A percentile compares a stretch with the other conserved stretches of the same genome.
These are phyloP conservation scores for Alternaria triticina DNA, from an alignment of 2,329 filamentous ascomycete species.

Conservation along the genomic window DNA sequence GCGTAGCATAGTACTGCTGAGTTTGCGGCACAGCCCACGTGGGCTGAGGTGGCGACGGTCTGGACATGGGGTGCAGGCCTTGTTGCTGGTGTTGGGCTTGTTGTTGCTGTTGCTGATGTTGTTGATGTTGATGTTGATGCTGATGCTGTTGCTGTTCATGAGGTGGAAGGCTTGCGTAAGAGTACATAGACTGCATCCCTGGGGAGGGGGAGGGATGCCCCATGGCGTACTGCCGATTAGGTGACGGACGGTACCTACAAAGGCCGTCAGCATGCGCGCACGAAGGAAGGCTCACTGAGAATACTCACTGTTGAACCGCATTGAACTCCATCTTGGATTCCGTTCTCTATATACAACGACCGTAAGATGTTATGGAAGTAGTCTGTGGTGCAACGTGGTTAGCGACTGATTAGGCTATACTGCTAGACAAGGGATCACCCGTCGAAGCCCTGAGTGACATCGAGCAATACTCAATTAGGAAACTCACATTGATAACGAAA, in stretches of 20 bases:
- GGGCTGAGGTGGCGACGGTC: constrained; percentile 42
- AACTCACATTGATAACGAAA: constrained; percentile 39
- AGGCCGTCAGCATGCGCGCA: constrained; percentile 26
- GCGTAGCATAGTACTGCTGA: constrained; percentile 41
- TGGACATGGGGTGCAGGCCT: constrained; percentile 33
- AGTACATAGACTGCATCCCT: constrained; percentile 46
- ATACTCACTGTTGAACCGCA: constrained; percentile 49
- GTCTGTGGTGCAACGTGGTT: constrained; percentile 30
- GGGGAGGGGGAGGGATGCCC: constrained; percentile 38
- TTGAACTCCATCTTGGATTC: constrained; percentile 52
- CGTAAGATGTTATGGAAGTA: constrained; percentile 26
- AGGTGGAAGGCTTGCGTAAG: constrained; percentile 36
- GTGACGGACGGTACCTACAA: constrained; percentile 46
- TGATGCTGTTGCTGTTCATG: constrained; percentile 31
- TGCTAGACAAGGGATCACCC: constrained; percentile 28
- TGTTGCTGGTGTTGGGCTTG: constrained; percentile 7
- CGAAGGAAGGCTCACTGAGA: constrained; percentile 1
- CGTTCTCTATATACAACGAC: constrained; percentile 33
- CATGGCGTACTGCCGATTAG: constrained; percentile 44
- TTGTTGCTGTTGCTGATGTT: background rate
- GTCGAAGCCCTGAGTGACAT: constrained; percentile 12
- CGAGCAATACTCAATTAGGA: constrained; percentile 21
- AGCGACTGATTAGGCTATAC: constrained; percentile 32
- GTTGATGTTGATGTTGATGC: background rate
- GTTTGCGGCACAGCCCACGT: constrained; percentile 45